A percentile compares a stretch with the other conserved stretches of the same genome.
phyloP scores from a whole-genome alignment of 192 early-diverging fungal species.

The Coemansia sp. region DNA sequence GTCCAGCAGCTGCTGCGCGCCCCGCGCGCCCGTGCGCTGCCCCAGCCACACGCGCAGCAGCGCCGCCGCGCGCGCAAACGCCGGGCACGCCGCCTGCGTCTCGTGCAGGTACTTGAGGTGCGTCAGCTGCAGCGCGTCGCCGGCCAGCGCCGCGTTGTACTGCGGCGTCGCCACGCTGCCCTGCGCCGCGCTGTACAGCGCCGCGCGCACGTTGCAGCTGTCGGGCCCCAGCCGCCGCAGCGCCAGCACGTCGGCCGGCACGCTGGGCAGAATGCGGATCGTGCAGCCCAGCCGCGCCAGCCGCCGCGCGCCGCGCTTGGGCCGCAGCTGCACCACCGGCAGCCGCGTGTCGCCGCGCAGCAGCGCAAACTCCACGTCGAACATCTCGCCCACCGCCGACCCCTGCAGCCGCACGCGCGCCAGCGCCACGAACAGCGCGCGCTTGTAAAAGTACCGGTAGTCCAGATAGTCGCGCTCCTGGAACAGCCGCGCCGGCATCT shows the following conservation, averaged over 20 bases:
- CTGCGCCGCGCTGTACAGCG: slow-evolving; percentile 16
- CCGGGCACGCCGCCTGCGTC: slow-evolving; percentile 64
- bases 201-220: slow-evolving; percentile 75
- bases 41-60: slow-evolving; percentile 81
- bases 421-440: slow-evolving; percentile 84
- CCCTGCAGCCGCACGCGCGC: slow-evolving; percentile 44
- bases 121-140: slow-evolving; percentile 67
- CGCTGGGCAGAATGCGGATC: slow-evolving; percentile 78
- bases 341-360: slow-evolving; percentile 61
- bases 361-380: slow-evolving; percentile 52
- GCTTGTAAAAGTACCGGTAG: slow-evolving; percentile 92
- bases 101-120: slow-evolving; percentile 78
- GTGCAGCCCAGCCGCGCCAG: slow-evolving; percentile 15
- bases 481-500: slow-evolving; percentile 81
- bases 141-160: slow-evolving; percentile 81
- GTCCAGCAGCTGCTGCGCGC: slow-evolving; percentile 8
- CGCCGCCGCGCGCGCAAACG: slow-evolving; percentile 75
- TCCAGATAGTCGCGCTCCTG: slow-evolving; percentile 93
- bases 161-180: slow-evolving; percentile 67
- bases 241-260: slow-evolving; percentile 63
- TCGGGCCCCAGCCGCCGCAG: slow-evolving; percentile 67
- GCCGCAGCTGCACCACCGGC: slow-evolving; percentile 59
- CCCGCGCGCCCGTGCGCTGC: slow-evolving; percentile 57
- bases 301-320: slow-evolving; percentile 23
- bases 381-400: slow-evolving; percentile 48